phyloP scores from a whole-genome alignment of 2,329 filamentous ascomycete species.

The Monosporascus sp. region DNA sequence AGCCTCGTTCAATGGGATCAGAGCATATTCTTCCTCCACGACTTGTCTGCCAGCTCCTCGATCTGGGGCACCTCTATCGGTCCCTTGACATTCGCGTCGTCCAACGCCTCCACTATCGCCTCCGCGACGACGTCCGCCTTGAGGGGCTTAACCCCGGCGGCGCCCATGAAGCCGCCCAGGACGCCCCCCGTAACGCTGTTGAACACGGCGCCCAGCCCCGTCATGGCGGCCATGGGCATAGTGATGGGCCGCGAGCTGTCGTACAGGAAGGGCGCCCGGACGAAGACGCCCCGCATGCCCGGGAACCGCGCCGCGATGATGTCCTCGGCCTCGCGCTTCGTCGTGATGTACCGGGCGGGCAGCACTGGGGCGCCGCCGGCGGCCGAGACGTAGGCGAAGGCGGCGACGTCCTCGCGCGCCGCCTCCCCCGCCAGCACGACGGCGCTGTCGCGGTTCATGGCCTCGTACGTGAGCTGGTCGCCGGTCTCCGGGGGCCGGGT shows the following conservation, averaged over 20 bases:
- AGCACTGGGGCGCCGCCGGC: constrained; percentile 80
- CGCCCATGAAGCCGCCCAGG: constrained; percentile 71
- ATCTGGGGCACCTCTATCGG: constrained; percentile 75
- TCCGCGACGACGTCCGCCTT: constrained; percentile 84
- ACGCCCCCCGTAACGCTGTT: constrained; percentile 74
- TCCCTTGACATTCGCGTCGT: constrained; percentile 66
- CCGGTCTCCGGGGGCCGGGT: constrained; percentile 62
- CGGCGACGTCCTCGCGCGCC: constrained; percentile 54
- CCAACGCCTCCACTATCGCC: constrained; percentile 81
- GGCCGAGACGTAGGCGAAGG: constrained; percentile 86
- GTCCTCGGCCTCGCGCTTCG: constrained; percentile 85
- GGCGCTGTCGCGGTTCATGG: constrained; percentile 92
- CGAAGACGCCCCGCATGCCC: constrained; percentile 70
- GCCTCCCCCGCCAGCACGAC: constrained; percentile 78
- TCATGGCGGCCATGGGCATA: constrained; percentile 74
- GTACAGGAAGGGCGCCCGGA: constrained; percentile 85
- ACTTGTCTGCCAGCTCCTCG: constrained; percentile 71
- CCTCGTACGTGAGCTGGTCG: constrained; percentile 86
- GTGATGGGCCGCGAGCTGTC: constrained; percentile 78
- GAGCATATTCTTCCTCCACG: constrained; percentile 88
- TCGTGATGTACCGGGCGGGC: constrained; percentile 79
- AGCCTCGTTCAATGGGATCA: constrained; percentile 35
- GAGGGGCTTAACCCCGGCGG: constrained; percentile 78
- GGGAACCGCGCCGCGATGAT: constrained; percentile 70
- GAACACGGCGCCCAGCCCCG: constrained; percentile 67